Evolutionary conservation across 352 stramenopile genomes (phyloP).

Genomic region (Thalassiosira hispida): DNA sequence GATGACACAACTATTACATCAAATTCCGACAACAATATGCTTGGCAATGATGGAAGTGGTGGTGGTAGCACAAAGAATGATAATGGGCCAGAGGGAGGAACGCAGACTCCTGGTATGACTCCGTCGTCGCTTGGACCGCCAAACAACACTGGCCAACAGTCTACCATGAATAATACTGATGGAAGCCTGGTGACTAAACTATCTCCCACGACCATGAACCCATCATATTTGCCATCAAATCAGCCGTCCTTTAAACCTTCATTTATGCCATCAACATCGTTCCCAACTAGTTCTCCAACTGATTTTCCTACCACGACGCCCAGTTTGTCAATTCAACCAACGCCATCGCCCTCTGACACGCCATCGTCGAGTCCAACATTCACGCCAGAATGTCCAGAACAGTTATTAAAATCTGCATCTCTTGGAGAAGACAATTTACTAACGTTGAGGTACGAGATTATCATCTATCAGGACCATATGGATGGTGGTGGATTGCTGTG

Average conservation of each 20-base stretch:
- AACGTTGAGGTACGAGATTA: slow-evolving; percentile 48
- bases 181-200: too few species aligned
- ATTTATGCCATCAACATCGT: not conserved
- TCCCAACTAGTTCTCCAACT: slow-evolving; percentile 5
- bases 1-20: not conserved
- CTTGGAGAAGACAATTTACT: slow-evolving; percentile 33
- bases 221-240: not conserved
- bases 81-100: too few species aligned
- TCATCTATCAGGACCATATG: slow-evolving; percentile 16
- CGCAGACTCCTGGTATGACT: too few species aligned
- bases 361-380: slow-evolving; percentile 38
- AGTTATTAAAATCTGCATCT: slow-evolving; percentile 28
- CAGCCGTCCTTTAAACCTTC: not conserved
- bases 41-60: not conserved
- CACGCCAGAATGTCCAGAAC: slow-evolving; percentile 39
- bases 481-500: slow-evolving; percentile 44
- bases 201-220: too few species aligned
- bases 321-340: slow-evolving; percentile 15
- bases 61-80: too few species aligned
- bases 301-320: slow-evolving; percentile 12
- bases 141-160: too few species aligned
- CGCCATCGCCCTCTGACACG: slow-evolving; percentile 26
- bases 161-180: too few species aligned
- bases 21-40: not conserved
- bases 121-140: too few species aligned